Evolutionary conservation across 1,139 yeast genomes (phyloP).

Genomic region (Protomyces lactucae-debilis): DNA sequence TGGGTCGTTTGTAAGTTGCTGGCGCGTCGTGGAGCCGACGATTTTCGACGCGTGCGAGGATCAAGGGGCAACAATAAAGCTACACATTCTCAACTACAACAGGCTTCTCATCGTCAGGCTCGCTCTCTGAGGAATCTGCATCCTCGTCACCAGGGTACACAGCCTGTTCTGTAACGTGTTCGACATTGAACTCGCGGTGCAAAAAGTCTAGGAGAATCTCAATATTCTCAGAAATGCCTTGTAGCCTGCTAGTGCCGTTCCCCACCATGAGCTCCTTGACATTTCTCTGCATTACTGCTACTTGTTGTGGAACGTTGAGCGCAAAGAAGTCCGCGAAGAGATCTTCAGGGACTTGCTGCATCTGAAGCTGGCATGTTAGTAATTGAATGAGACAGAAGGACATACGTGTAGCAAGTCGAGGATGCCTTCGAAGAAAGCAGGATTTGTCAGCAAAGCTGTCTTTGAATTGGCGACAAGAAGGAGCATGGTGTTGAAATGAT

Average conservation of each 20-base stretch:
- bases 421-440: neutral
- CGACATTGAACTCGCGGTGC: conserved; percentile 2
- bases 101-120: conserved; percentile 23
- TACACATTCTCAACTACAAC: conserved; percentile 1
- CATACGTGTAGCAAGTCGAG: conserved; percentile 5
- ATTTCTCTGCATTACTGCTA: neutral
- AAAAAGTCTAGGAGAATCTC: conserved; percentile 1
- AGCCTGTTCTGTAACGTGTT: conserved; percentile 1
- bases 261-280: conserved; percentile 3
- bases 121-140: neutral
- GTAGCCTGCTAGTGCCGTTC: neutral
- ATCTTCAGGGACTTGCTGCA: conserved; percentile 15
- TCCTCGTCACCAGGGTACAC: neutral
- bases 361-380: conserved; percentile 8
- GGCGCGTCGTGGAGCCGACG: too few relatives aligned
- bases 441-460: neutral
- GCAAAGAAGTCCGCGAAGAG: conserved; percentile 11
- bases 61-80: neutral
- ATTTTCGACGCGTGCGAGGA: neutral
- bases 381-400: neutral
- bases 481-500: conserved; percentile 46
- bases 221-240: neutral
- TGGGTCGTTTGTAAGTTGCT: too few relatives aligned
- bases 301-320: conserved; percentile 5
- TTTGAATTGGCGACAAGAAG: conserved; percentile 35